Base-by-base conservation (phyloP, 1,139 yeast species). In the Neolecta irregularis region DNA sequence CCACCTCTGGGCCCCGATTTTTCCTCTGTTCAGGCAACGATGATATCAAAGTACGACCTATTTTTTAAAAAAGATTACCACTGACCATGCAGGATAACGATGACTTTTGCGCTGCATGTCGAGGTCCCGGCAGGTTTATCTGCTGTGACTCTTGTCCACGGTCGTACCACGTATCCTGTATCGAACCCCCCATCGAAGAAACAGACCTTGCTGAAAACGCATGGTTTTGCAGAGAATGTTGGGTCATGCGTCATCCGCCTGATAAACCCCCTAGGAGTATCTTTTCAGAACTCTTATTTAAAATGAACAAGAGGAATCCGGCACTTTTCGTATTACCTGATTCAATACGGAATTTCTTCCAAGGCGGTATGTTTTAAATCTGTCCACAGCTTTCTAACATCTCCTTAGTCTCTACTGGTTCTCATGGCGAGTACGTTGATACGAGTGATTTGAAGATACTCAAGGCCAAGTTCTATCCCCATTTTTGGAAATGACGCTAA, bases 111-210 rank as follows among this genome's bases (percentile, higher is more conserved):
- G 64, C 78, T 17, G 66, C 91, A 0, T 88, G 98, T 57, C 83
- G 91, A 1, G 81, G 83, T 19, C 63, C 85, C 0, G 98, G 98
- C 6, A 65, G 79, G 25, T 81, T 88, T 45, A 63, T 88, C 21
- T 88, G 96, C 55, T 88, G 98, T 57, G 98, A 88, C 47, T 65
- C 79, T 2, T 88, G 98, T 55, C 94, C 95, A 0, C 68, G 67
- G 48, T 79, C 94, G 1, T 88, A 85, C 54, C 98, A 88, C 52
- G 81, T 88, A 50, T 65, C 79, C 8, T 88, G 98, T 53, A 69
- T 88, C 44, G 78, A 80, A 47, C 96, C 96, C 2, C 96, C 98
- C 0, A 57, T 77, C 18, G 88, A 77, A 44, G 75, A 74, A 32
- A 63, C 61, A 31, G 65, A 70, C 29, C 61, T 83, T 6, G 95